Conservation (phyloP, 2,329 filamentous ascomycete genomes). For the Aspergillus ruber region DNA sequence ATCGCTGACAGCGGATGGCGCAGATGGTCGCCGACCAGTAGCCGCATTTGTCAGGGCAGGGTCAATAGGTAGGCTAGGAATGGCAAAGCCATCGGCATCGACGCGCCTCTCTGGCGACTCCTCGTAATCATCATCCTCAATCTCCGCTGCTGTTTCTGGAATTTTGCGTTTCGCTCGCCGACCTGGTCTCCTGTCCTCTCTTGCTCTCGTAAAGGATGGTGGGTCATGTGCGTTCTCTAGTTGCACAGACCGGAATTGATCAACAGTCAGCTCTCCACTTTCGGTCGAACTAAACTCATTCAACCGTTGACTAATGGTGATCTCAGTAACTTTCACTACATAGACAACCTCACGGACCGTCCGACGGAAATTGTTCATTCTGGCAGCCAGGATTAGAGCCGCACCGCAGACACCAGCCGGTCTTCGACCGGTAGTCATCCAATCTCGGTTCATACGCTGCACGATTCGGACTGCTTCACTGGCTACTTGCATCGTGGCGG, state of each 20-base stretch:
- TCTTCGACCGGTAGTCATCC: slow-evolving; percentile 91
- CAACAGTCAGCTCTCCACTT: slow-evolving; percentile 76
- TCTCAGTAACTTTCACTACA: slow-evolving; percentile 90
- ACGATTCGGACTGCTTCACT: slow-evolving; percentile 82
- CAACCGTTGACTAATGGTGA: slow-evolving; percentile 84
- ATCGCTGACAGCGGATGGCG: slow-evolving; percentile 17
- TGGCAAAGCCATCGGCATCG: slow-evolving; percentile 64
- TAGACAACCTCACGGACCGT: slow-evolving; percentile 95
- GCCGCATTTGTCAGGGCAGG: slow-evolving; percentile 30
- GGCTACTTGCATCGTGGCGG: slow-evolving; percentile 74
- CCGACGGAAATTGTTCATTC: slow-evolving; percentile 96
- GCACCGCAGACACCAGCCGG: slow-evolving; percentile 93
- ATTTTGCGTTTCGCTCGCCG: slow-evolving; percentile 29
- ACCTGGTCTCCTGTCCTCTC: slow-evolving; percentile 53
- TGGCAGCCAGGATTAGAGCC: slow-evolving; percentile 85
- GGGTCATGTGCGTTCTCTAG: slow-evolving; percentile 69
- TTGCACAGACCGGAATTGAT: slow-evolving; percentile 61
- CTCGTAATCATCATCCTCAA: slow-evolving; percentile 42
- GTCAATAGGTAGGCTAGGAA: slow-evolving; percentile 48
- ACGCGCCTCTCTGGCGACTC: slow-evolving; percentile 36
- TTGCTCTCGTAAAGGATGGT: slow-evolving; percentile 62
- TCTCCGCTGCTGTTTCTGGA: slow-evolving; percentile 34
- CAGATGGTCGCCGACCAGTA: slow-evolving; percentile 11
- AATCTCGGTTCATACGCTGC: slow-evolving; percentile 89
- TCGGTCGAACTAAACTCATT: slow-evolving; percentile 87